A percentile compares a stretch with the other conserved stretches of the same genome.
Conservation (phyloP, 2,329 filamentous ascomycete genomes). For the Fusarium concolor region DNA sequence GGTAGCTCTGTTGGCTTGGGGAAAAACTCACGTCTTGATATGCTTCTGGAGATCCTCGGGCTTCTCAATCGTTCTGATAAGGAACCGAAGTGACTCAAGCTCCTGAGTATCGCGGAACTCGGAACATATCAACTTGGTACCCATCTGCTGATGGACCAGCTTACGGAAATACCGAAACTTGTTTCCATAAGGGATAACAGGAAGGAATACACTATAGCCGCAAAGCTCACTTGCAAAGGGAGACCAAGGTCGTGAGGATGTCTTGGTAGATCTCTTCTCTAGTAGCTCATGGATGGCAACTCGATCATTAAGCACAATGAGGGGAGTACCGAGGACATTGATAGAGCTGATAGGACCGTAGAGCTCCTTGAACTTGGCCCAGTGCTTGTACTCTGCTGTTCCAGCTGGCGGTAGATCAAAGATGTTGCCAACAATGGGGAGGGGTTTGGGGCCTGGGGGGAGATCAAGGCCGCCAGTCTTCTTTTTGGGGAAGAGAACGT, state of each 20-base stretch:
- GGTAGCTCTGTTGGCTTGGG: too few species aligned
- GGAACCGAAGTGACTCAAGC: conserved; percentile 43
- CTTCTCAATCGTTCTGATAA: conserved; percentile 39
- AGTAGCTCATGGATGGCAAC: conserved; percentile 53
- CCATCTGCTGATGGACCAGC: conserved; percentile 48
- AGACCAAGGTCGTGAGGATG: conserved; percentile 48
- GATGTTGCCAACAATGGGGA: conserved; percentile 63
- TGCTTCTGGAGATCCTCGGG: conserved; percentile 41
- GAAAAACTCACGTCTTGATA: conserved; percentile 43
- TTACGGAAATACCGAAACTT: conserved; percentile 43
- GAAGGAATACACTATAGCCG: conserved; percentile 34
- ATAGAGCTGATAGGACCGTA: conserved; percentile 56
- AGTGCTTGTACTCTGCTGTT: conserved; percentile 54
- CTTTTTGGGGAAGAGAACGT: conserved; percentile 12
- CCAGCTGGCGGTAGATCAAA: conserved; percentile 57
- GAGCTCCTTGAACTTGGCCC: conserved; percentile 54
- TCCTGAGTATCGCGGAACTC: conserved; percentile 44
- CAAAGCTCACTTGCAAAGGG: conserved; percentile 41
- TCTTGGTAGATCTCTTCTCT: conserved; percentile 50
- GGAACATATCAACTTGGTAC: conserved; percentile 35
- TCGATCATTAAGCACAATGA: conserved; percentile 56
- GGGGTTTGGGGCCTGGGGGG: conserved; percentile 62
- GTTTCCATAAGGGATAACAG: conserved; percentile 34
- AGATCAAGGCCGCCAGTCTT: conserved; percentile 14
- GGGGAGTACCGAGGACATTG: conserved; percentile 54